A percentile compares a stretch with the other conserved stretches of the same genome.
These are phyloP conservation scores for Clitopilus passeckerianus DNA, from an alignment of 768 basidiomycete species.

Conservation along the genomic window DNA sequence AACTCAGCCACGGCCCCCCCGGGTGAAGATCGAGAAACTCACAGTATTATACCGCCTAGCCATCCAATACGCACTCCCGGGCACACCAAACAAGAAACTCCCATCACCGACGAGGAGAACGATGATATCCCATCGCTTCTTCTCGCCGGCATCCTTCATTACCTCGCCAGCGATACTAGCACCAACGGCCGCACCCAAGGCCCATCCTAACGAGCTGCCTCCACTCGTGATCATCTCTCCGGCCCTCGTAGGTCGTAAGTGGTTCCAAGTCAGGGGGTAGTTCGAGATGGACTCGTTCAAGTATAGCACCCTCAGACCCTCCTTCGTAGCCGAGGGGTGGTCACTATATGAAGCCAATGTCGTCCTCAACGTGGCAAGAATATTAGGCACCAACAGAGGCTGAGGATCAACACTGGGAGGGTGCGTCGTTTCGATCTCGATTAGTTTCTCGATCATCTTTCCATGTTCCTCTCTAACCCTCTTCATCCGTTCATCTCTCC, in stretches of 20 bases:
- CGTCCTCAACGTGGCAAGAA: slow-evolving; percentile 43
- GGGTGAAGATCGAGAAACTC: slow-evolving; percentile 10
- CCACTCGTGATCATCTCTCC: slow-evolving; percentile 54
- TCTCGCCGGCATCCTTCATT: slow-evolving; percentile 6
- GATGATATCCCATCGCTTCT: slow-evolving; percentile 41
- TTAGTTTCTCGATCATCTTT: too few species aligned
- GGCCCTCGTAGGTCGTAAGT: slow-evolving; percentile 46
- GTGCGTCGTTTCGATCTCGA: too few species aligned
- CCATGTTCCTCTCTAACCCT: too few species aligned
- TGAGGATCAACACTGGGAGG: too few species aligned
- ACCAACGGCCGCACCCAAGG: slow-evolving; percentile 60
- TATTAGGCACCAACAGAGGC: slow-evolving; percentile 23
- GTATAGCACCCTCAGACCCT: slow-evolving; percentile 35
- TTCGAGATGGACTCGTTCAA: slow-evolving; percentile 65
- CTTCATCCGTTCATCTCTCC: too few species aligned
- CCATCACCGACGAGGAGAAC: slow-evolving; percentile 67
- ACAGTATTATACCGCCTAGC: slow-evolving; percentile 65
- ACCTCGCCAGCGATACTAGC: slow-evolving; percentile 39
- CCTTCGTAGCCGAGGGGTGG: slow-evolving; percentile 14
- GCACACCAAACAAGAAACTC: slow-evolving; percentile 62
- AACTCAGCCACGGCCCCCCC: neutral
- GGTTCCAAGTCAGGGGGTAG: slow-evolving; percentile 48
- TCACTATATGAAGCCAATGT: slow-evolving; percentile 20
- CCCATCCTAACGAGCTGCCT: slow-evolving; percentile 67
- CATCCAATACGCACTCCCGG: slow-evolving; percentile 69